Evolutionary conservation across 192 early-diverging fungal genomes (phyloP).

Genomic region (Backusella tuberculispora): DNA sequence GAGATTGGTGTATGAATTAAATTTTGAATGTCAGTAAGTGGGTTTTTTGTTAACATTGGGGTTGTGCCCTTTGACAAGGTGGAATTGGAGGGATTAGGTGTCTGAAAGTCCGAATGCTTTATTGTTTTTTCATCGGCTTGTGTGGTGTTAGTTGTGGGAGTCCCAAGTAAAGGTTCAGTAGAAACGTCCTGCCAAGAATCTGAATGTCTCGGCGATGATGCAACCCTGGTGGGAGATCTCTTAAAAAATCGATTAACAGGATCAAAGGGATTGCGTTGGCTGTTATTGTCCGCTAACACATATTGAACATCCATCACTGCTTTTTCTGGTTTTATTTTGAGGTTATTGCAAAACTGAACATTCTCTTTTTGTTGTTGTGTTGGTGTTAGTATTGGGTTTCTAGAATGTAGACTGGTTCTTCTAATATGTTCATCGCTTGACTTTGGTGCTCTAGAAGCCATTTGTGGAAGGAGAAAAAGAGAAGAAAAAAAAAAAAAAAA

Average conservation of each 20-base stretch:
- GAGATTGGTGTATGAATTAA: background rate
- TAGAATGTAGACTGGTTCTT: background rate
- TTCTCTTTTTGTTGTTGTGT: background rate
- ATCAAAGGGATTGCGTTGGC: conserved; percentile 9
- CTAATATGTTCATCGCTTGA: background rate
- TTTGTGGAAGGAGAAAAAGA: background rate
- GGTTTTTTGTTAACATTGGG: background rate
- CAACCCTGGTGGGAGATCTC: background rate
- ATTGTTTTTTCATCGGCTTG: background rate
- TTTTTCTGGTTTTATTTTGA: background rate
- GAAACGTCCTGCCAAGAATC: conserved; percentile 20
- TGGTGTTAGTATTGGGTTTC: background rate
- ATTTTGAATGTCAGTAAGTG: background rate
- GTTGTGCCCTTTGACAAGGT: background rate
- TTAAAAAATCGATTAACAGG: background rate
- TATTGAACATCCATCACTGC: conserved; percentile 3
- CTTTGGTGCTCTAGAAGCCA: background rate
- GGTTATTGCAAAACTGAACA: background rate
- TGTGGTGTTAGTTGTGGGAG: background rate
- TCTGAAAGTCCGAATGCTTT: background rate
- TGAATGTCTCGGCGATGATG: background rate
- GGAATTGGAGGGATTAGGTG: background rate
- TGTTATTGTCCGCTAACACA: background rate
- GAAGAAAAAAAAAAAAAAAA: background rate
- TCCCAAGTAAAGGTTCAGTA: conserved; percentile 1